Percentiles rank a stretch among this genome's conserved stretches.
Evolutionary conservation across 768 basidiomycete genomes (phyloP).

Genomic region (Lactarius tabidus): DNA sequence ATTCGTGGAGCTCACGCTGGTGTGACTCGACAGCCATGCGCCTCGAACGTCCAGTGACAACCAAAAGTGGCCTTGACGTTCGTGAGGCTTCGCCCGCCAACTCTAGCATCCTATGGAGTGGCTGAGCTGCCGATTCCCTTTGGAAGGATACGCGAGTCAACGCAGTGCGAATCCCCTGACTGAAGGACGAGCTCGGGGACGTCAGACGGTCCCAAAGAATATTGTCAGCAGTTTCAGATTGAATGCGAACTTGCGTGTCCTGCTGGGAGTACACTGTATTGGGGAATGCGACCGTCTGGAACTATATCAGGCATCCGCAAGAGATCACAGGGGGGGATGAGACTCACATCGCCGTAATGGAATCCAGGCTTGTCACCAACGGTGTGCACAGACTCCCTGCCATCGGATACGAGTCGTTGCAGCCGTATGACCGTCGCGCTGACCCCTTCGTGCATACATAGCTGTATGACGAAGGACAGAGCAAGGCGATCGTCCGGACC

Average conservation of each 20-base stretch:
- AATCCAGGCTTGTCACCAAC: constrained; percentile 27
- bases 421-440: constrained; percentile 74
- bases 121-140: constrained; percentile 44
- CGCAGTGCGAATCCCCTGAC: constrained; percentile 37
- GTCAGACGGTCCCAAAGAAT: constrained; percentile 69
- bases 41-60: constrained; percentile 70
- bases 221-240: constrained; percentile 81
- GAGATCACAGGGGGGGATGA: neutral
- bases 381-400: constrained; percentile 32
- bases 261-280: constrained; percentile 71
- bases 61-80: constrained; percentile 49
- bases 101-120: constrained; percentile 54
- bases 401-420: constrained; percentile 39
- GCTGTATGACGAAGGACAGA: constrained; percentile 73
- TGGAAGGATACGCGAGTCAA: constrained; percentile 65
- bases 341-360: constrained; percentile 33
- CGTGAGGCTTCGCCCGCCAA: constrained; percentile 33
- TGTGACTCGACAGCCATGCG: constrained; percentile 61
- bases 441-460: constrained; percentile 60
- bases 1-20: constrained; percentile 49
- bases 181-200: constrained; percentile 28
- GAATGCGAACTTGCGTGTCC: constrained; percentile 61
- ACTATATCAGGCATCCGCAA: constrained; percentile 11
- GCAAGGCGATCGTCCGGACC: constrained; percentile 92
- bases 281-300: constrained; percentile 46